Evolutionary conservation across 208 protist genomes (phyloP), one percentile per base, ranked within the genome.

Genomic region (Strigomonas culicis): DNA sequence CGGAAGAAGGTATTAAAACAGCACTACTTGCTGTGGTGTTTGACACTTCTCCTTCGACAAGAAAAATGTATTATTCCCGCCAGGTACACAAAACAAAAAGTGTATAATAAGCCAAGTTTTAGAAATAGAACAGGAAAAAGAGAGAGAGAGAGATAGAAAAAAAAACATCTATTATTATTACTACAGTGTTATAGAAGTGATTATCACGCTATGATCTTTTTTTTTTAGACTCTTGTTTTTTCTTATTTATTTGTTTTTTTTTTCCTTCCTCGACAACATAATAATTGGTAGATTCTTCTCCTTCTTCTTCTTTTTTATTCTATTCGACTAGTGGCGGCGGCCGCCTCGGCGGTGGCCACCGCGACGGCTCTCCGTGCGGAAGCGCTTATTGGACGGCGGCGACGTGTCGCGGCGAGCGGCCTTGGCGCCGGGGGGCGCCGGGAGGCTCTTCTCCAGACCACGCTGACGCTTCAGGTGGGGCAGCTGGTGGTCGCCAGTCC

Each of bases 401-500:
- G 11, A n/a, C 39, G 10, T 46, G 10, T 17, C 17, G 39, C 39
- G 10, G 17, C 39, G 11, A 46, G 39, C 11, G 10, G 17, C 10
- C 39, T n/a, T n/a, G n/a, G n/a, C n/a, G n/a, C n/a, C n/a, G n/a
- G n/a, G n/a, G n/a, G n/a, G n/a, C n/a, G n/a, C n/a, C n/a, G n/a
- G n/a, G n/a, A n/a, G n/a, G n/a, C n/a, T n/a, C n/a, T n/a, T n/a
- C n/a, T n/a, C n/a, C n/a, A 17, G 6, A 41, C 6, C 6, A 41
- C 36, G 36, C 8, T 13, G 36, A 41, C 36, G 36, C 56, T 60
- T 60, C 15, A 44, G 6, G 7, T 47, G 4, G 21, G 89, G 85
- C 43, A 95, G 71, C 19, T 74, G 74, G n/a, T 67, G 24, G 27
- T 73, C 74, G 25, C 71, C 52, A 13, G 27, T 22, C 89, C 89